Evolutionary conservation across 805 yeast species (phyloP), one percentile per base, ranked within the genome.

Genomic region (Wilhelminamyces savonicus): DNA sequence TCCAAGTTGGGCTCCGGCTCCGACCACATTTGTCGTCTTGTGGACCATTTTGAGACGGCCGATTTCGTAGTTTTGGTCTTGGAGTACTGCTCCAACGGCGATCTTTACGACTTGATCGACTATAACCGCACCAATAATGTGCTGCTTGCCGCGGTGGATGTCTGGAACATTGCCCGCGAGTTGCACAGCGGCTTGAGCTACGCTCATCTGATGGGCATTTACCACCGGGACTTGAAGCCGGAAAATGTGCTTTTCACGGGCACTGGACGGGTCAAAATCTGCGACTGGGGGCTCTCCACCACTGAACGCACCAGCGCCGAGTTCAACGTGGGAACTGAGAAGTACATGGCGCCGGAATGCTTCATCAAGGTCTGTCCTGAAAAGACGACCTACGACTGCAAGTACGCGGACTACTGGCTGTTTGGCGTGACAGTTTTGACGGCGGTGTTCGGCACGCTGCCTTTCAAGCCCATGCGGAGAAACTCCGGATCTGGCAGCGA

Each of bases 221-320:
- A 72, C 39, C 88, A 80, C 50, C 61, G 88, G 27, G 88, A 80
- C 47, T 68, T 80, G 34, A 80, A 80, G 51, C 88, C 88, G 1
- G 88, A 80, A 53, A 80, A 80, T 44, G 67, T 80, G 17, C 54
- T 80, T 19, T 55, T 80, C 29, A 69, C 69, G 40, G 51, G 52
- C 4, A 54, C 62, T 29, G 77, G 78, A 26, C 50, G 68, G 17
- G 62, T 78, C 28, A 80, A 80, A 50, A 54, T 80, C 27, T 78
- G 84, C 32, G 87, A 80, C 50, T 80, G 85, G 84, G 88, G 88
- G 0, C 66, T 79, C 29, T 71, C 83, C 14, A 73, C 80, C 2
- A 42, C 46, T 8, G 12, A 30, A 55, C 16, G 33, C 23, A 31
- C 40, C 27, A 54, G 46, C 35, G 29, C 42, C 27, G 62, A 59